Evolutionary conservation across 257 asterid species (phyloP), one percentile per base, ranked within the genome.

Genomic region (Jasminum sambac): DNA sequence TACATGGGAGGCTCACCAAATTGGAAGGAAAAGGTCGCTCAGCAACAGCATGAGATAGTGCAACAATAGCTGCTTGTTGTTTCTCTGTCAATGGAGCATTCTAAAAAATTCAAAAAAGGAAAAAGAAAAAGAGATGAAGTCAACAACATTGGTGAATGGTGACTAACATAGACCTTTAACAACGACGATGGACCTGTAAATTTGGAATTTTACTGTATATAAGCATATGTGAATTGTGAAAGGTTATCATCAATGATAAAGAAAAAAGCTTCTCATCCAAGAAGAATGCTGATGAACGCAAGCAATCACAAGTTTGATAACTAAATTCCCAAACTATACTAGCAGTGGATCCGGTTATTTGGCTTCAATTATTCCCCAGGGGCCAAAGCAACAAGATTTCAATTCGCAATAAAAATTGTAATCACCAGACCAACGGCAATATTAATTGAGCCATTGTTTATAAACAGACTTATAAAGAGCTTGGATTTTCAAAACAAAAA

Each of bases 41-140:
- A 10, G 96, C 88, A 81, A 91, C 98, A 59, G 94, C 97, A 84
- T 95, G 98, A 64, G 98, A 90, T 38, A 95, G 97, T 4, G 96
- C 96, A 72, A 81, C 86, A 68, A 95, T 76, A 63, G 99, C 97
- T 30, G 94, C 91, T 77, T 83, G 95, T 58, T 91, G 98, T 77
- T 91, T 94, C 83, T 91, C 97, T 44, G 98, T 91, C 92, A 95
- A 78, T 19, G 96, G 99, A 71, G 97, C 88, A 80, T 84, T 95
- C 99, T 95, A 66, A 61, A 68, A 50, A 67, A 68, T 57, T 37
- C 40, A 36, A 70, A 63, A 14, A 55, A 26, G 43, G 48, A 2
- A 44, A 34, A 64, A 16, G 11, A 30, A 63, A 17, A 14, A 38
- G 48, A 26, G 8, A 5, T 3, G 6, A 42, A 60, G 60, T 67